Percentiles rank a stretch among this genome's conserved stretches.
Evolutionary conservation across 73 alveolate genomes (phyloP).

Genomic region (Tetrahymena malaccensis): DNA sequence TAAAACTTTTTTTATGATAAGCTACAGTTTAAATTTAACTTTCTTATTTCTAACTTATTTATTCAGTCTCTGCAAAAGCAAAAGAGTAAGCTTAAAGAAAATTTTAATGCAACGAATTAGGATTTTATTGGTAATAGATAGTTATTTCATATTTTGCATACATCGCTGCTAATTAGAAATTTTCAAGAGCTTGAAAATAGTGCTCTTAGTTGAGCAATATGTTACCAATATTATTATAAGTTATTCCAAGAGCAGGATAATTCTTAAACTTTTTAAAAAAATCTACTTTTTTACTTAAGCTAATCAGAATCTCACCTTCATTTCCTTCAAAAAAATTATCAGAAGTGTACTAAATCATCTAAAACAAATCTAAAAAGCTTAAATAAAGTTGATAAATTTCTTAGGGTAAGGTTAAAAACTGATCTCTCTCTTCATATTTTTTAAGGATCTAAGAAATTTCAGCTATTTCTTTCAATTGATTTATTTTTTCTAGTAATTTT

Average conservation of each 20-base stretch:
- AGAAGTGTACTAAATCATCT: background rate
- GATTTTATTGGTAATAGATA: background rate
- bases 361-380: background rate
- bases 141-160: background rate
- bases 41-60: no score
- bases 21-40: no score
- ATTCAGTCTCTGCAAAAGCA: background rate
- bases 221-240: background rate
- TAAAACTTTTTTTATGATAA: no score
- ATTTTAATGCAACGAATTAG: background rate
- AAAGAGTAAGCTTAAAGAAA: background rate
- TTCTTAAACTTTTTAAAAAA: background rate
- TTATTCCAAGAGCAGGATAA: background rate
- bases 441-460: background rate
- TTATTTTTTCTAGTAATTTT: background rate
- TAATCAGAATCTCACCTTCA: background rate
- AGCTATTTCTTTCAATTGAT: background rate
- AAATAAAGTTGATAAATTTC: background rate
- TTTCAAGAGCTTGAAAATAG: background rate
- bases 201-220: background rate
- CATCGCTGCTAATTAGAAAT: background rate
- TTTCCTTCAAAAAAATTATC: background rate
- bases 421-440: background rate
- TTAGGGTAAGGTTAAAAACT: background rate
- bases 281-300: background rate